Conservation (phyloP, 441 rosid genomes). For the Rhodomyrtus psidioides region DNA sequence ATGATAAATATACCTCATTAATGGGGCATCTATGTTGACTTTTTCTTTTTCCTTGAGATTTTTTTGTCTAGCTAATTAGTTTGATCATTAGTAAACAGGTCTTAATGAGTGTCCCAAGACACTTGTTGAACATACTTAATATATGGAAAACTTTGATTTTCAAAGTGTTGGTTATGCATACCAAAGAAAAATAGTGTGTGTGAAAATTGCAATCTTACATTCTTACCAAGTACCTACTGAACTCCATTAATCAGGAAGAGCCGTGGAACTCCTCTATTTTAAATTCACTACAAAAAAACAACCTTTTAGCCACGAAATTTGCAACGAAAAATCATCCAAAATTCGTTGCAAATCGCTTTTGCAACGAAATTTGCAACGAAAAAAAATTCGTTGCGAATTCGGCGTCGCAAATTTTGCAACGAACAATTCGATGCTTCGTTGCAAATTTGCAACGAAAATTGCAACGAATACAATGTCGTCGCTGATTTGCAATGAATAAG, state of each 20-base stretch:
- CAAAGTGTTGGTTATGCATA: not conserved
- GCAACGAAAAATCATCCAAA: too few species aligned
- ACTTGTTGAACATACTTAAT: not conserved
- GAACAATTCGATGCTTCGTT: too few species aligned
- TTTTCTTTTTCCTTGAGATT: not conserved
- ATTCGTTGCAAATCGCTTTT: too few species aligned
- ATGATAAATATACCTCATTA: not conserved
- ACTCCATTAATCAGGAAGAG: not conserved
- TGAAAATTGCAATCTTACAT: not conserved
- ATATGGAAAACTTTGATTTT: not conserved
- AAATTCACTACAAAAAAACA: too few species aligned
- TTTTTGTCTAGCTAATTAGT: not conserved
- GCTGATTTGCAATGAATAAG: too few species aligned
- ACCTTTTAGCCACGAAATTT: too few species aligned
- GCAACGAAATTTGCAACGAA: too few species aligned
- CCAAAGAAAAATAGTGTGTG: not conserved
- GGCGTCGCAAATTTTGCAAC: too few species aligned
- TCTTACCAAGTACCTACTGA: not conserved
- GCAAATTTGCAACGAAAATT: too few species aligned
- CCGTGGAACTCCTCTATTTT: not conserved
- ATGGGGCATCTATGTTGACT: not conserved
- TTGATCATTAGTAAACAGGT: not conserved
- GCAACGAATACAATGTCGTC: too few species aligned
- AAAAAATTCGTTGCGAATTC: too few species aligned
- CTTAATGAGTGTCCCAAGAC: rapidly evolving